A percentile compares a stretch with the other conserved stretches of the same genome.
These are phyloP conservation scores for Coprinopsis sp. DNA, from an alignment of 768 basidiomycete species.

Conservation along the genomic window DNA sequence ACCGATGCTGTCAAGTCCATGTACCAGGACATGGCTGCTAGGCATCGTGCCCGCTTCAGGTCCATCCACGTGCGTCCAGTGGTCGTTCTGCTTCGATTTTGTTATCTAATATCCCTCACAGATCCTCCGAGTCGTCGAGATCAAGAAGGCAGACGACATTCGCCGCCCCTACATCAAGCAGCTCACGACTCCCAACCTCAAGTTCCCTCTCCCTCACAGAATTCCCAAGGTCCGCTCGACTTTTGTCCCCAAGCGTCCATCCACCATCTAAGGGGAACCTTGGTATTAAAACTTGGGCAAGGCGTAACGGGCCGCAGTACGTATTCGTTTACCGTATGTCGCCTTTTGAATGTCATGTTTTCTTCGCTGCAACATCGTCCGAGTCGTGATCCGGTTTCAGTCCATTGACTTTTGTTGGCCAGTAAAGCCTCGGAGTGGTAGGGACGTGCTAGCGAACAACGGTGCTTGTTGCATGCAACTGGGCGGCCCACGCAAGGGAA, in stretches of 20 bases:
- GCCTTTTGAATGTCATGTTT: no score
- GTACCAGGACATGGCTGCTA: conserved; percentile 99
- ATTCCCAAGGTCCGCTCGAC: conserved; percentile 73
- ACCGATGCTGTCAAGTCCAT: conserved; percentile 93
- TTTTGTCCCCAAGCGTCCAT: conserved; percentile 74
- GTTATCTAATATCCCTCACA: conserved; percentile 25
- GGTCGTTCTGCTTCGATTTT: not conserved
- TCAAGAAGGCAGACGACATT: conserved; percentile 86
- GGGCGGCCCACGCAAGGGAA: no score
- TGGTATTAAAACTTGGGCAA: no score
- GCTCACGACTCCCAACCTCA: conserved; percentile 82
- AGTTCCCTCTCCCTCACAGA: conserved; percentile 96
- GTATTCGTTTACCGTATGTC: no score
- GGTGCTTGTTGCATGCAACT: no score
- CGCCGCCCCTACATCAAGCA: conserved; percentile 99
- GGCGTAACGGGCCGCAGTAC: no score
- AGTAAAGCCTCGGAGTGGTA: no score
- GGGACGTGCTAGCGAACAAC: no score
- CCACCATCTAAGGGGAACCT: conserved; percentile 53
- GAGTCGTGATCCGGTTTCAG: no score
- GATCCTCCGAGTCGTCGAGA: conserved; percentile 97
- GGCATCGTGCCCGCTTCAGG: conserved; percentile 98
- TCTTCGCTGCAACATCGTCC: no score
- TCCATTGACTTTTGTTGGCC: no score
- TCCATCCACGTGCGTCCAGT: conserved; percentile 81